Conservation (phyloP, 352 stramenopile genomes). For the Globisporangium paroecandrum region DNA sequence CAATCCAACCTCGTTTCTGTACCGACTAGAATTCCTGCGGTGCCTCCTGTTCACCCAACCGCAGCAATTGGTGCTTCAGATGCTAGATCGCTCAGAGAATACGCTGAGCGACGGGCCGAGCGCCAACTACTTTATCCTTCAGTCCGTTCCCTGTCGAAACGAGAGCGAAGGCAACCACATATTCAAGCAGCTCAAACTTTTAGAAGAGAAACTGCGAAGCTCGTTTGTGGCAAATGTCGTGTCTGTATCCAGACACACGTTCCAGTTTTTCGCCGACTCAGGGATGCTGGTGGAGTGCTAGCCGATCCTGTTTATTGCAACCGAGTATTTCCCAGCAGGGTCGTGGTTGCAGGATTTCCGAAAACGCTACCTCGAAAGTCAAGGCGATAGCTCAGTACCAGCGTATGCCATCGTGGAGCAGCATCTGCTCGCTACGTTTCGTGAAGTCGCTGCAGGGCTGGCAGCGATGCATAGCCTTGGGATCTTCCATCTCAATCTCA, state of each 20-base stretch:
- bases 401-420: constrained; percentile 29
- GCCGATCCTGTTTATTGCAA: constrained; percentile 49
- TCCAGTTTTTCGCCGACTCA: constrained; percentile 59
- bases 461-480: constrained; percentile 53
- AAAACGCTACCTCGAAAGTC: constrained; percentile 10
- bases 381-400: background rate
- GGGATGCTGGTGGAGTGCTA: constrained; percentile 61
- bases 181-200: constrained; percentile 28
- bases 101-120: constrained; percentile 10
- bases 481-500: constrained; percentile 55
- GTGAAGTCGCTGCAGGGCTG: constrained; percentile 45
- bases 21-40: constrained; percentile 42
- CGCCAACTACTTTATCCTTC: constrained; percentile 32
- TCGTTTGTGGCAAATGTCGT: constrained; percentile 34
- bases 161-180: constrained; percentile 36
- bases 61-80: constrained; percentile 38
- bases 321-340: constrained; percentile 37
- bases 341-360: constrained; percentile 38
- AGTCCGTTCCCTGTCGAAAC: constrained; percentile 42
- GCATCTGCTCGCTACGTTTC: constrained; percentile 34
- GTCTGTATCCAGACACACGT: constrained; percentile 42
- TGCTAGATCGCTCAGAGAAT: constrained; percentile 23
- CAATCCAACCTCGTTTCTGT: constrained; percentile 42
- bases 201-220: constrained; percentile 37
- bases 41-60: constrained; percentile 37